Conservation (phyloP, 352 stramenopile genomes). For the Saprolegnia diclina region DNA sequence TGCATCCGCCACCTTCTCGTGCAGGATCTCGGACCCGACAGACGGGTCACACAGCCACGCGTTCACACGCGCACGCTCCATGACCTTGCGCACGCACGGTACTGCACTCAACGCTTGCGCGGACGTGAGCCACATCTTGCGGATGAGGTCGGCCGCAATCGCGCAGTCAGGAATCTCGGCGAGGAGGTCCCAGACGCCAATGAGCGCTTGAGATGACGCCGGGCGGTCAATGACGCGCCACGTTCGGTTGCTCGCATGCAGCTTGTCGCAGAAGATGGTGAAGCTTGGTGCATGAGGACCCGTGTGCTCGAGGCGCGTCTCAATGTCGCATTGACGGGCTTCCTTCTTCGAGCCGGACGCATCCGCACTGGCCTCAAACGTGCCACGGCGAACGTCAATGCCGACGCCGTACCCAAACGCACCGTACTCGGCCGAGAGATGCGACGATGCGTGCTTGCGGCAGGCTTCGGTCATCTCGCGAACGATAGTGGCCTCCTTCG, state of each 20-base stretch:
- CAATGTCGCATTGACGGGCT: background rate
- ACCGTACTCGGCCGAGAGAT: background rate
- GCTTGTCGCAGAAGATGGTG: background rate
- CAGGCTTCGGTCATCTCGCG: background rate
- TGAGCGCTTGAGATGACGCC: background rate
- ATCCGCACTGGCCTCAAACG: background rate
- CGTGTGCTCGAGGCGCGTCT: background rate
- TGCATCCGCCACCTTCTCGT: background rate
- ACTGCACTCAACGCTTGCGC: background rate
- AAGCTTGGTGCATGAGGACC: background rate
- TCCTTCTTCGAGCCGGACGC: background rate
- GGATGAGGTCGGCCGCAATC: background rate
- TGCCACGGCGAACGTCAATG: background rate
- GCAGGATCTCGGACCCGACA: background rate
- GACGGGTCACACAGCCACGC: slow-evolving; percentile 1
- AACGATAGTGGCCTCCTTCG: background rate
- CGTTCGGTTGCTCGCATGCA: background rate
- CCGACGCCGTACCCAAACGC: background rate
- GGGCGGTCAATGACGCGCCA: slow-evolving; percentile 5
- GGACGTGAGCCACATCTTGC: background rate
- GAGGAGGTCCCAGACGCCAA: background rate
- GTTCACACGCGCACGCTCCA: slow-evolving; percentile 2
- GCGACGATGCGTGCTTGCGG: background rate
- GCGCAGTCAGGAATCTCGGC: background rate
- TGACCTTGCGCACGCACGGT: background rate